phyloP scores from a whole-genome alignment of 2,329 filamentous ascomycete genomes.

The Cordyceps farinosa region DNA sequence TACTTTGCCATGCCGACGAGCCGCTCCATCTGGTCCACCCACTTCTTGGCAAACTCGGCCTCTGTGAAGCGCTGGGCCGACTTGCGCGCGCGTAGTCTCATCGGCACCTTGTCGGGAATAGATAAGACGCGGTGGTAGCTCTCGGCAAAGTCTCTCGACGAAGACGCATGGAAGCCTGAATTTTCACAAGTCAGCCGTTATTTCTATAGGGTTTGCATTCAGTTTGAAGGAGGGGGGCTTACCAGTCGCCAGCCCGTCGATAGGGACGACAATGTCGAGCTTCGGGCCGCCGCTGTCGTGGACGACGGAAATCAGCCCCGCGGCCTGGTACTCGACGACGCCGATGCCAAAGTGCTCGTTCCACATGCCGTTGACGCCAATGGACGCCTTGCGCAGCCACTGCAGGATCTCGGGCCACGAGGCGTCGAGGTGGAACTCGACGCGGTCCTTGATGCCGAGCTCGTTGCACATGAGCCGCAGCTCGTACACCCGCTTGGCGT shows the following conservation, averaged over 20 bases:
- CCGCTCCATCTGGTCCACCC: constrained; percentile 70
- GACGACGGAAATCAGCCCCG: constrained; percentile 87
- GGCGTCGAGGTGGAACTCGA: constrained; percentile 86
- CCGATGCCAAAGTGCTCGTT: constrained; percentile 99
- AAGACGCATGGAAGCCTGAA: constrained; percentile 64
- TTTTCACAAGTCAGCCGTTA: no score
- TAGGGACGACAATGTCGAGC: constrained; percentile 80
- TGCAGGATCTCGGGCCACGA: constrained; percentile 83
- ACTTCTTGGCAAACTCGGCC: constrained; percentile 75
- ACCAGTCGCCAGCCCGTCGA: constrained; percentile 78
- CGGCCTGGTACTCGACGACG: constrained; percentile 96
- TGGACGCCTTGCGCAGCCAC: constrained; percentile 70
- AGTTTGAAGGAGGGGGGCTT: constrained; percentile 26
- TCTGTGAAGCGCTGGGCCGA: constrained; percentile 86
- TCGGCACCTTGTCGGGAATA: constrained; percentile 67
- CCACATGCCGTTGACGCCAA: constrained; percentile 99
- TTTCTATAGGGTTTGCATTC: not conserved
- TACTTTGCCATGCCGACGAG: constrained; percentile 51
- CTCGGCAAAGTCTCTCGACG: constrained; percentile 75
- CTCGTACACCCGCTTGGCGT: constrained; percentile 82
- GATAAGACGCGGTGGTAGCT: constrained; percentile 75
- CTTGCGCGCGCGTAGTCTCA: constrained; percentile 70
- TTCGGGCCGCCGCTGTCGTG: constrained; percentile 93
- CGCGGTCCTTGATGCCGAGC: constrained; percentile 75
- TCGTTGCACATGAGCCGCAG: constrained; percentile 83